Conservation (phyloP, 805 yeast genomes). For the Lachancea meyersii region DNA sequence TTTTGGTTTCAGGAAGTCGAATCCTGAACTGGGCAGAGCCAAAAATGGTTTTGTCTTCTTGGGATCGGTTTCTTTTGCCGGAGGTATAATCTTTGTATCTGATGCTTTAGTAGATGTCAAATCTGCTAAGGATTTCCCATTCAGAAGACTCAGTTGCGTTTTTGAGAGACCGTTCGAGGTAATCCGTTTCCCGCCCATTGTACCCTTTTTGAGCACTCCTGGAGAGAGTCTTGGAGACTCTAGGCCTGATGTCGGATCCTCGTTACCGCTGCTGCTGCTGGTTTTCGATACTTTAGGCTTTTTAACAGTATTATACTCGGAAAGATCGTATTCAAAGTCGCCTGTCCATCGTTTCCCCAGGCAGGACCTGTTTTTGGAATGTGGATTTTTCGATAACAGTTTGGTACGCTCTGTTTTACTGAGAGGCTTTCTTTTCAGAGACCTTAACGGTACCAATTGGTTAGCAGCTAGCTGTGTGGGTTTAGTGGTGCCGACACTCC, state of each 20-base stretch:
- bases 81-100: conserved; percentile 1
- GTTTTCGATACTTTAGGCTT: conserved; percentile 7
- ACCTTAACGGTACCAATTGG: conserved; percentile 1
- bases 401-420: background rate
- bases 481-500: background rate
- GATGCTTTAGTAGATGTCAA: background rate
- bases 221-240: conserved; percentile 14
- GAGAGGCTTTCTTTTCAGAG: background rate
- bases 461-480: background rate
- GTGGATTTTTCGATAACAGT: background rate
- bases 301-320: conserved; percentile 20
- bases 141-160: conserved; percentile 6
- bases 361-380: background rate
- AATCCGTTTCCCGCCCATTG: background rate
- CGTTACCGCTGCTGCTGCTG: background rate
- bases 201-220: conserved; percentile 3
- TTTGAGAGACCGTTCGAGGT: conserved; percentile 4
- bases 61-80: background rate
- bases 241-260: conserved; percentile 2
- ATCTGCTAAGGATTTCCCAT: conserved; percentile 6
- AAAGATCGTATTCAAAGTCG: conserved; percentile 26
- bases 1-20: conserved; percentile 27
- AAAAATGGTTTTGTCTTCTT: conserved; percentile 7
- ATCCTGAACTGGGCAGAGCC: conserved; percentile 27
- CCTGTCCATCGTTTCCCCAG: conserved; percentile 27